Evolutionary conservation across 306 rosid genomes (phyloP).

Genomic region (Cucurbita argyrosperma): DNA sequence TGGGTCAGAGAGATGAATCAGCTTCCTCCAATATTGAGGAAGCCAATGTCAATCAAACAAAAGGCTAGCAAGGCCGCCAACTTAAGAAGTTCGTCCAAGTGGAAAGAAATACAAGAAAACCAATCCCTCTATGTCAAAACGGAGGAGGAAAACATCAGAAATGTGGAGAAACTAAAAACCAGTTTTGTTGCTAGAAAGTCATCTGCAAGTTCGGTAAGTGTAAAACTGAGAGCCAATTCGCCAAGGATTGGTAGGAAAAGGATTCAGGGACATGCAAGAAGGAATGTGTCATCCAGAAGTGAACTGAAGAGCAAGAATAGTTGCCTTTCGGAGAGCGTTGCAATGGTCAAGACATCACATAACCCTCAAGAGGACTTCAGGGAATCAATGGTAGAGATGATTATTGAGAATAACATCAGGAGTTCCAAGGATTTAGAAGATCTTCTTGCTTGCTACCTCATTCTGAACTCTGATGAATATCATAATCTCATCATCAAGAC

Average conservation of each 20-base stretch:
- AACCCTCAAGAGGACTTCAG: conserved; percentile 74
- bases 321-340: conserved; percentile 54
- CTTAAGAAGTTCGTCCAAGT: conserved; percentile 24
- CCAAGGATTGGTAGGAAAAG: conserved; percentile 55
- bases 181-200: conserved; percentile 18
- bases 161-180: conserved; percentile 7
- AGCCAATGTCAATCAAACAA: conserved; percentile 34
- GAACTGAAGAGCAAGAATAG: conserved; percentile 19
- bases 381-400: conserved; percentile 93
- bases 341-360: conserved; percentile 59
- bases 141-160: conserved; percentile 19
- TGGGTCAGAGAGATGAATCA: conserved; percentile 31
- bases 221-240: conserved; percentile 53
- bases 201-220: conserved; percentile 30
- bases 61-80: conserved; percentile 18
- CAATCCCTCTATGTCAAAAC: conserved; percentile 18
- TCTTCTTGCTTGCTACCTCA: conserved; percentile 84
- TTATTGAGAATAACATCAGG: conserved; percentile 60
- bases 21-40: conserved; percentile 45
- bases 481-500: conserved; percentile 70
- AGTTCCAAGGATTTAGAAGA: conserved; percentile 73
- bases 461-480: conserved; percentile 53
- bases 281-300: conserved; percentile 31
- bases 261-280: conserved; percentile 36
- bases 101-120: conserved; percentile 16